Conservation (phyloP, 768 basidiomycete species). For the Boletus patriciae region DNA sequence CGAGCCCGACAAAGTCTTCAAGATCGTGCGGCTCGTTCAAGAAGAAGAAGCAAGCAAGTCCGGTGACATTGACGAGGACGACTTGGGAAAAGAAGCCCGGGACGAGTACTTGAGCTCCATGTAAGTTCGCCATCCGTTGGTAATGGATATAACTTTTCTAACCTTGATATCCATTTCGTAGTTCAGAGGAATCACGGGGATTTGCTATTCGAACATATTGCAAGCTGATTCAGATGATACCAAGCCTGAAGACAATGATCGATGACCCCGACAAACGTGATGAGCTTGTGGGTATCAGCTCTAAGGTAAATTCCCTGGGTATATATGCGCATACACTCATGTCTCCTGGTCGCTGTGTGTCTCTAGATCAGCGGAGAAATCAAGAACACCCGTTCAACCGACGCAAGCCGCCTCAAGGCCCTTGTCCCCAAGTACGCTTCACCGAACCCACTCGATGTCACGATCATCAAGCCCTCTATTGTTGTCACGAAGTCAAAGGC, state of each 20-base stretch:
- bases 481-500: background rate
- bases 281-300: background rate
- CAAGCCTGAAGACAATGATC: background rate
- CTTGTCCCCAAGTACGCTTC: too few species aligned
- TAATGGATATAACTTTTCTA: too few species aligned
- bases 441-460: too few species aligned
- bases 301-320: background rate
- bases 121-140: background rate
- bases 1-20: background rate
- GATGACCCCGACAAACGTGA: background rate
- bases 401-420: background rate
- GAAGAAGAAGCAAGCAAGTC: background rate
- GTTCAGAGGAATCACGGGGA: background rate
- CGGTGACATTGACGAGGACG: background rate
- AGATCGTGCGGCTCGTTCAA: background rate
- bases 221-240: background rate
- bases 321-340: background rate
- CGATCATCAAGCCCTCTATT: background rate
- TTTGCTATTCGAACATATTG: background rate
- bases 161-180: background rate
- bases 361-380: background rate
- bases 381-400: background rate
- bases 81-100: too few species aligned
- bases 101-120: background rate
- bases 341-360: too few species aligned